These are phyloP conservation scores for Pichia cabralensis DNA, from an alignment of 805 yeast genomes.

Conservation along the genomic window DNA sequence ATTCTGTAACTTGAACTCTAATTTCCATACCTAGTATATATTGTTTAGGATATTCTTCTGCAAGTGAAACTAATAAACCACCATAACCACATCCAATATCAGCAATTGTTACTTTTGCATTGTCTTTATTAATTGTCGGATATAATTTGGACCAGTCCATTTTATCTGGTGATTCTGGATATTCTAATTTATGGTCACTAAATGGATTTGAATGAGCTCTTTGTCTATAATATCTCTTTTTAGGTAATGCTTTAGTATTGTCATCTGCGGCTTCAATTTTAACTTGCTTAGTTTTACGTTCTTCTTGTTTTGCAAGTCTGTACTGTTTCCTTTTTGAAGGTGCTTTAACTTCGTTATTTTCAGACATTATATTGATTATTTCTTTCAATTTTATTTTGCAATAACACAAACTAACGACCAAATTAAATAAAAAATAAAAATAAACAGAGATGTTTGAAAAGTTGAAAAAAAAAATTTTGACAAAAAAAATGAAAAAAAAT, in stretches of 20 bases:
- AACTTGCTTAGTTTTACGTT: slow-evolving; percentile 39
- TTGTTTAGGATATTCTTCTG: slow-evolving; percentile 65
- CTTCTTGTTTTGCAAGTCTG: slow-evolving; percentile 23
- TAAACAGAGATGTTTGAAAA: too few relatives aligned
- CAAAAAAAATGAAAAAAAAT: too few relatives aligned
- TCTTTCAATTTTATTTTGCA: too few relatives aligned
- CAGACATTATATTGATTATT: neutral
- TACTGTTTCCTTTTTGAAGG: slow-evolving; percentile 9
- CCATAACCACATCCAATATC: slow-evolving; percentile 98
- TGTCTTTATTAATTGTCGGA: slow-evolving; percentile 46
- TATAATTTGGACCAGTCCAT: slow-evolving; percentile 84
- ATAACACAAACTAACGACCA: too few relatives aligned
- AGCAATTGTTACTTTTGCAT: slow-evolving; percentile 64
- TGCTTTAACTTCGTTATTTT: neutral
- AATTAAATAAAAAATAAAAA: too few relatives aligned
- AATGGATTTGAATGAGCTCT: slow-evolving; percentile 97
- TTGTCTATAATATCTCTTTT: slow-evolving; percentile 85
- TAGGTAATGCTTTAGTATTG: slow-evolving; percentile 42
- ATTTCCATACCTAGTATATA: slow-evolving; percentile 93
- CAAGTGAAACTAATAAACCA: slow-evolving; percentile 72
- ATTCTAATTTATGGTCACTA: slow-evolving; percentile 86
- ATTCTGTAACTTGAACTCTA: slow-evolving; percentile 93
- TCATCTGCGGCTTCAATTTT: slow-evolving; percentile 28
- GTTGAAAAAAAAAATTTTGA: too few relatives aligned
- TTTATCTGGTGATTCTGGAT: slow-evolving; percentile 67